Conservation (phyloP, 345 rosid species). For the Xanthoceras sorbifolium region DNA sequence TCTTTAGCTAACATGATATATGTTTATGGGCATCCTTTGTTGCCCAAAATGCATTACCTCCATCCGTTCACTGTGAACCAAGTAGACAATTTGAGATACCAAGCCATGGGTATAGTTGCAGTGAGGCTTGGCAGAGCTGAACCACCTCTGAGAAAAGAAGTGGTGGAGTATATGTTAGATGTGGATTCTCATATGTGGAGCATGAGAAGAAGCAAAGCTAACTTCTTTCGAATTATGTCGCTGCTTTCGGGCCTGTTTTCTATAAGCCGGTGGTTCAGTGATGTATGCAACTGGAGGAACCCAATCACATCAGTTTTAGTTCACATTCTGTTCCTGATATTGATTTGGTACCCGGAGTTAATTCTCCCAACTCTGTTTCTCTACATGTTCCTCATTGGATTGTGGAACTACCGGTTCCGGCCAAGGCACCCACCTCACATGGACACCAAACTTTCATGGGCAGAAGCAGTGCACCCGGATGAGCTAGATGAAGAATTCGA, state of each 20-base stretch:
- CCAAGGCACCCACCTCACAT: slow-evolving; percentile 74
- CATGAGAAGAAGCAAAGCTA: slow-evolving; percentile 92
- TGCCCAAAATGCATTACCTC: slow-evolving; percentile 87
- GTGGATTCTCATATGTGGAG: slow-evolving; percentile 91
- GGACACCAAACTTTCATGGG: slow-evolving; percentile 83
- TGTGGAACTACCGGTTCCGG: slow-evolving; percentile 73
- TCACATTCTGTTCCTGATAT: slow-evolving; percentile 62
- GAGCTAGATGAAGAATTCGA: slow-evolving; percentile 88
- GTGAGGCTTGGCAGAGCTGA: slow-evolving; percentile 76
- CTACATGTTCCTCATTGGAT: slow-evolving; percentile 75
- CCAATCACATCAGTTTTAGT: slow-evolving; percentile 66
- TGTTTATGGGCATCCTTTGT: slow-evolving; percentile 63
- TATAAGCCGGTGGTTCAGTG: slow-evolving; percentile 54
- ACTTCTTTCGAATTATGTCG: slow-evolving; percentile 77
- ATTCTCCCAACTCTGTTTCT: slow-evolving; percentile 70
- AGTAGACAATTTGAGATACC: slow-evolving; percentile 68
- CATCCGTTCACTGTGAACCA: slow-evolving; percentile 84
- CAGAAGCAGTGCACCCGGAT: slow-evolving; percentile 67
- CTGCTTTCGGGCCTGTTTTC: slow-evolving; percentile 54
- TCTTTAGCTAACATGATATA: slow-evolving; percentile 68
- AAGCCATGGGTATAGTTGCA: slow-evolving; percentile 82
- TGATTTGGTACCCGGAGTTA: slow-evolving; percentile 74
- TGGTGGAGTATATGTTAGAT: slow-evolving; percentile 84
- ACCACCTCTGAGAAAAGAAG: slow-evolving; percentile 84
- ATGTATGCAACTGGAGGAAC: slow-evolving; percentile 71